Evolutionary conservation across 768 basidiomycete genomes (phyloP), one percentile per base, ranked within the genome.

Genomic region (Lactifluus piperatus): DNA sequence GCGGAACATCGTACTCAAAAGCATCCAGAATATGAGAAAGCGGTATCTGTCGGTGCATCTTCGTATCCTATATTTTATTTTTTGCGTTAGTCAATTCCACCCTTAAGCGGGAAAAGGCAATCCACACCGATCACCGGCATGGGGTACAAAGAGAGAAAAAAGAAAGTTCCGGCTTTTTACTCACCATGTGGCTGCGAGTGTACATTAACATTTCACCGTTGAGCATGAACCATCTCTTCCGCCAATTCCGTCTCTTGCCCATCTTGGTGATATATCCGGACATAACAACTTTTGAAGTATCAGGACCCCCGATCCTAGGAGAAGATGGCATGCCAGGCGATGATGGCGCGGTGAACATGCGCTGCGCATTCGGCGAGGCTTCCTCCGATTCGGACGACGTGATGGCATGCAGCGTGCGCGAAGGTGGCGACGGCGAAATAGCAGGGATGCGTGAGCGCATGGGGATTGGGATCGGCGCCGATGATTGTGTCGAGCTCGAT

Each of bases 211-310:
- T 88, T 67, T 93, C 91, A 39, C 85, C 84, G 39, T 86, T 92
- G n/a, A 99, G 76, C 37, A 91, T 85, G 67, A 99, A 98, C 95
- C 94, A 98, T 29, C 97, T 76, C 73, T 99, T 98, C 57, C 93
- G 81, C 97, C 97, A 99, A 64, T 84, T 91, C 66, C 89, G 86
- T 68, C 95, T 82, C 65, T 94, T 92, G 27, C 92, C 94, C 71
- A 92, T 94, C 69, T 98, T 98, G 89, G 94, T 93, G 62, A 99
- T 76, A 71, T 98, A 99, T 2, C 94, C 93, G 20, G 84, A 83
- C 4, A 95, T 70, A 39, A 99, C 85, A 39, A 85, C 76, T 74
- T 94, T 94, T n/a, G 81, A 75, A 20, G 80, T 79, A 64, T 91
- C 89, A 41, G 78, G 78, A 2, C 71, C 70, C 7, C 67, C 48